Conservation (phyloP, 768 basidiomycete species). For the Suillus subalutaceus region DNA sequence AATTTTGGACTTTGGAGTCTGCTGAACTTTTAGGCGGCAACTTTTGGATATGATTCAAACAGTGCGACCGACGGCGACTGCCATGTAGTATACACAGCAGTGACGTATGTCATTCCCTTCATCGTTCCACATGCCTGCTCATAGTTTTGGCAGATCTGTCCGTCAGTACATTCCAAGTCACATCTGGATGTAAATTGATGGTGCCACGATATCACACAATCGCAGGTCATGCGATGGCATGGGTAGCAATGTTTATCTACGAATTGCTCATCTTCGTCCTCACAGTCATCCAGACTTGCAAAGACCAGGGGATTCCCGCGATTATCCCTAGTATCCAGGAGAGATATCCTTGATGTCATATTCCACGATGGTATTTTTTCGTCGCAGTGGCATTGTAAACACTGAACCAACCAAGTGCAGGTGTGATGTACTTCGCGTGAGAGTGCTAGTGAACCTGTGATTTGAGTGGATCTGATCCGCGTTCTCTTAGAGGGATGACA, state of each 20-base stretch:
- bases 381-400: not conserved
- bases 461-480: not conserved
- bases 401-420: conserved; percentile 27
- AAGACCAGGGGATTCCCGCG: conserved; percentile 30
- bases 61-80: conserved; percentile 28
- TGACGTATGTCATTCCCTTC: not conserved
- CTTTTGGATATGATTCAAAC: conserved; percentile 42
- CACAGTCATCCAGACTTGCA: conserved; percentile 49
- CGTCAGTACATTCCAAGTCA: not conserved
- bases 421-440: conserved; percentile 60
- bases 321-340: conserved; percentile 25
- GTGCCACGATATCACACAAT: not conserved
- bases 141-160: not conserved
- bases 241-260: conserved; percentile 56
- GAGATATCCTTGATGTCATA: conserved; percentile 44
- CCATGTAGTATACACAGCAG: conserved; percentile 21
- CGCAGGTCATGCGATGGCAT: conserved; percentile 39
- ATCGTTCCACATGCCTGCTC: not conserved
- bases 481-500: conserved; percentile 47
- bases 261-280: conserved; percentile 50
- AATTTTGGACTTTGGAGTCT: conserved; percentile 1
- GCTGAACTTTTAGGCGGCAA: conserved; percentile 40
- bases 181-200: not conserved
- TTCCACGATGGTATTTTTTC: conserved; percentile 51
- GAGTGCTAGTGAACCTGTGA: conserved; percentile 26